Base-by-base conservation (phyloP, 169 alveolate genomes). In the Cyclospora cayetanensis region DNA sequence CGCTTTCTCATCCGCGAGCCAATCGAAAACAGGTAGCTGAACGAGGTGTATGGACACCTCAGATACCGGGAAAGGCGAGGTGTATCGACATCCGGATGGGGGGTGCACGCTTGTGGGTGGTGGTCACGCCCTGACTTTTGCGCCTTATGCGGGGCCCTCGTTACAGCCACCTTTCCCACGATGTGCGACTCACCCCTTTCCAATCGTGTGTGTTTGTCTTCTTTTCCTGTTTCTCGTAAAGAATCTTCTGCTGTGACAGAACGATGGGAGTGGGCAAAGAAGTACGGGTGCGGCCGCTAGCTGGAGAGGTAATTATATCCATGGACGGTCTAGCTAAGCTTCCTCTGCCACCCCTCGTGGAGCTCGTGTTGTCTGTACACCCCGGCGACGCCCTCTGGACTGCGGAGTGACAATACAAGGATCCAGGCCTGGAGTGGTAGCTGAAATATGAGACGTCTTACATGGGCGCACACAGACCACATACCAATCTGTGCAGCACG, bases 321-420 rank as follows among this genome's bases (percentile, higher is more conserved):
- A n/a, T 90, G 5, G 93, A 90, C 50, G 93, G 93, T 25, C 90
- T 80, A 9, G 60, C 43, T 20, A 34, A 70, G 39, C 41, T 90
- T 35, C 93, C 90, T 5, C 74, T 90, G 35, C 91, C 90, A 0
- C 72, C 60, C n/a, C 82, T 90, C 31, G 79, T 72, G 1, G 72
- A 70, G 31, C 27, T 80, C 27, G 42, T n/a, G 20, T 50, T 90
- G 31, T 72, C 82, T 42, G 41, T 82, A 46, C 20, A 31, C 29
- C 91, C 93, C 1, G 34, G 39, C 55, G 93, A 90, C 34, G 93
- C 90, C 35, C 35, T 90, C 20, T 90, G 93, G 93, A 90, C 93
- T 35, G 90, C 27, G 25, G 43, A 63, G 35, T 90, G 65, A 25
- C 4, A 1, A 29, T 22, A 29, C 31, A 20, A 0, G 18, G 5